A percentile compares a stretch with the other conserved stretches of the same genome.
These are phyloP conservation scores for Phytophthora hibernalis DNA, from an alignment of 352 stramenopile genomes.

Conservation along the genomic window DNA sequence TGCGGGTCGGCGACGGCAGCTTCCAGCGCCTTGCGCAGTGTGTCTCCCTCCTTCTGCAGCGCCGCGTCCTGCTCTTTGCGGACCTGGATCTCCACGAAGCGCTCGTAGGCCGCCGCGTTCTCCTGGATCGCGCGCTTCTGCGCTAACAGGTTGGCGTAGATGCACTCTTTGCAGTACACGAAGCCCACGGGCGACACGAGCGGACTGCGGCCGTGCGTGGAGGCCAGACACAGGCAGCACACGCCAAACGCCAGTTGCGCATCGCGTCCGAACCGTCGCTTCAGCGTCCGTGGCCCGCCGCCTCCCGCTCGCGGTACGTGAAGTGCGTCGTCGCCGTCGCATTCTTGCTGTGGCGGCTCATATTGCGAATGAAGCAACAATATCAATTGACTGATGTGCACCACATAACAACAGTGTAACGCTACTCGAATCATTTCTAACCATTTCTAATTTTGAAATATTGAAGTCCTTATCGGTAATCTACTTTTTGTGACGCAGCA, in stretches of 20 bases:
- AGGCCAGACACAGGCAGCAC: slow-evolving; percentile 81
- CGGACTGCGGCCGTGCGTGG: slow-evolving; percentile 60
- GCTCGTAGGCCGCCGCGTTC: slow-evolving; percentile 66
- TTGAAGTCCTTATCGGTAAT: no score
- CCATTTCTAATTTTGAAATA: no score
- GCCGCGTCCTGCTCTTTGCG: slow-evolving; percentile 57
- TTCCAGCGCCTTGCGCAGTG: slow-evolving; percentile 66
- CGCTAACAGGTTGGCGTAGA: slow-evolving; percentile 85
- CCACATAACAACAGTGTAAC: no score
- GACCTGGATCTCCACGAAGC: slow-evolving; percentile 58
- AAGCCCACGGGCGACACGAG: slow-evolving; percentile 75
- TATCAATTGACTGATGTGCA: no score
- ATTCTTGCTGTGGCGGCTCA: slow-evolving; percentile 92
- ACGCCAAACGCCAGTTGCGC: slow-evolving; percentile 79
- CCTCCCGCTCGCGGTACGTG: slow-evolving; percentile 83
- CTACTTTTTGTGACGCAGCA: no score
- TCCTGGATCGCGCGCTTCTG: slow-evolving; percentile 88
- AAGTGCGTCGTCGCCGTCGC: slow-evolving; percentile 87
- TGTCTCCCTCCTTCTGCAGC: slow-evolving; percentile 55
- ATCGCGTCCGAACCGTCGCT: slow-evolving; percentile 84
- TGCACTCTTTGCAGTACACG: slow-evolving; percentile 90
- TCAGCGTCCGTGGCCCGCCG: slow-evolving; percentile 84
- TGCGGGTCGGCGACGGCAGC: slow-evolving; percentile 23
- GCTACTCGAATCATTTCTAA: no score
- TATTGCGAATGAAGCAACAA: slow-evolving; percentile 12